Evolutionary conservation across 2,329 filamentous ascomycete species (phyloP), one percentile per base, ranked within the genome.

Genomic region (Sporothrix curviconia): DNA sequence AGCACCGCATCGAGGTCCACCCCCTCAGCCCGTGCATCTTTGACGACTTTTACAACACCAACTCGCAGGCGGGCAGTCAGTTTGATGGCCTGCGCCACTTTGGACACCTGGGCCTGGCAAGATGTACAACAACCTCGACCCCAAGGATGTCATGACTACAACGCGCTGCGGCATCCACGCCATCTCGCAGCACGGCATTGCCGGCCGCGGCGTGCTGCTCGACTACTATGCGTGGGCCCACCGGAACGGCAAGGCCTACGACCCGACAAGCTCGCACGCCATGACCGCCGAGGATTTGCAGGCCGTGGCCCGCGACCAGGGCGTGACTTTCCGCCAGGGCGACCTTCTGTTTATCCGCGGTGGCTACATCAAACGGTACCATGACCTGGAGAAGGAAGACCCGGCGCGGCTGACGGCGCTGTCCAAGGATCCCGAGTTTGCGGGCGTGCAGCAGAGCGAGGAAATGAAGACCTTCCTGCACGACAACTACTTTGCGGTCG

Each of bases 301-400:
- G 55, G 74, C 77, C 8, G 82, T 83, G 28, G 86, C 83, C 0
- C 73, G 72, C 36, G 71, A 77, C 39, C 84, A 89, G 63, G 80
- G 80, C 0, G 73, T 88, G 34, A 79, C 86, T 60, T 84, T 89
- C 64, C 78, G 75, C 0, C 78, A 24, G 3, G 86, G 86, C 3
- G 85, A 89, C 60, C 80, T 90, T 56, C 74, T 90, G 6, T 74
- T 89, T 49, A 68, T 90, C 22, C 77, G 86, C 12, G 83, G 79
- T 1, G 86, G 86, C 0, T 81, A 79, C 63, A 81, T 83, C 7
- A 77, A 85, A 62, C 72, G 77, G 4, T 80, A 87, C 58, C 72
- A 82, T 62, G 68, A 69, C 5, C 78, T 76, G 28, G 56, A 53
- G 14, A 22, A 32, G 14, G 37, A 39, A 4, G 70, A 66, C 1